These are phyloP conservation scores for Dendrobium huoshanense DNA, from an alignment of 106 monocot genomes.

Conservation along the genomic window DNA sequence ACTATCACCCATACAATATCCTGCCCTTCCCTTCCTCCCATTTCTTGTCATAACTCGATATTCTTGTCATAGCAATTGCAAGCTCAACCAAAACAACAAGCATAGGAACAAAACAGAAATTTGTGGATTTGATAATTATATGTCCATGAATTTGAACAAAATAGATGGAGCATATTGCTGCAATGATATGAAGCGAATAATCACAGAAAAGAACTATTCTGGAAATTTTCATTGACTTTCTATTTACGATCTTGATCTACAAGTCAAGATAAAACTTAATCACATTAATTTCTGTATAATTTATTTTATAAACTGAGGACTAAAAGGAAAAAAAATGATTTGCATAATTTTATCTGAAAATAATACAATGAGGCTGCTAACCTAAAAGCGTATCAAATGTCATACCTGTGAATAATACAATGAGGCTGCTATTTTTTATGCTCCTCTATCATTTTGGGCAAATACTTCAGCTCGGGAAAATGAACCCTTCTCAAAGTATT, in stretches of 20 bases:
- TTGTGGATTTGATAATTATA: background rate
- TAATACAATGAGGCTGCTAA: background rate
- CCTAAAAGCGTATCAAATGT: background rate
- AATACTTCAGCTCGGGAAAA: background rate
- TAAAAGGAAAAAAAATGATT: background rate
- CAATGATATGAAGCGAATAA: background rate
- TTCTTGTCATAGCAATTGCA: too few relatives aligned
- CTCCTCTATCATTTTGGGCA: background rate
- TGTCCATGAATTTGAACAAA: background rate
- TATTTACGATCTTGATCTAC: too few relatives aligned
- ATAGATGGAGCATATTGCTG: background rate
- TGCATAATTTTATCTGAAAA: background rate
- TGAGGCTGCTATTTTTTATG: too few relatives aligned
- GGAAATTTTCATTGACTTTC: too few relatives aligned
- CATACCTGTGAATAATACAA: background rate
- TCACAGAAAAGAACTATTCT: too few relatives aligned
- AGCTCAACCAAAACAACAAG: background rate
- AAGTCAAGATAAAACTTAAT: too few relatives aligned
- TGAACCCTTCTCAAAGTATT: background rate
- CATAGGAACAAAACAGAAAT: background rate
- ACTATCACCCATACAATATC: too few relatives aligned
- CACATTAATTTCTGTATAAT: background rate
- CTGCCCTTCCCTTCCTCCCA: too few relatives aligned
- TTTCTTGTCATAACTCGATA: too few relatives aligned
- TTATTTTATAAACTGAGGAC: background rate